These are phyloP conservation scores for Nothopassalora personata DNA, from an alignment of 2,329 filamentous ascomycete species.

Conservation along the genomic window DNA sequence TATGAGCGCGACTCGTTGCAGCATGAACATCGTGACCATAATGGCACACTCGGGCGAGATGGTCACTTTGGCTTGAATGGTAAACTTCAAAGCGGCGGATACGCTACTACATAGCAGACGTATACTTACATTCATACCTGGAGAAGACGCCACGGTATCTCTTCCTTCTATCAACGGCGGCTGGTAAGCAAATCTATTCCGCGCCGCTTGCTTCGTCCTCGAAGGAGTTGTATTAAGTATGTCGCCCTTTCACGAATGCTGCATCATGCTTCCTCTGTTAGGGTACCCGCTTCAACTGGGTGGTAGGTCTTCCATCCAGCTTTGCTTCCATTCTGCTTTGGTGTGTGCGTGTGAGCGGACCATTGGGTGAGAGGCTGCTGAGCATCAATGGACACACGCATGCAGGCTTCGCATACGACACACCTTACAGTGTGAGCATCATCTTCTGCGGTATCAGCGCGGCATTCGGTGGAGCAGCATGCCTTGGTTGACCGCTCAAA, in stretches of 20 bases:
- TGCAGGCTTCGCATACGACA: constrained; percentile 39
- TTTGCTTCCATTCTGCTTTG: not conserved
- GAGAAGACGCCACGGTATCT: not conserved
- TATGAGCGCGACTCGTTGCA: too few relatives aligned
- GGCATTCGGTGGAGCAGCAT: constrained; percentile 26
- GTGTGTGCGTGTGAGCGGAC: constrained; percentile 38
- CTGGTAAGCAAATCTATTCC: constrained; percentile 42
- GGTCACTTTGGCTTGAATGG: too few relatives aligned
- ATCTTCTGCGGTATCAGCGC: constrained; percentile 41
- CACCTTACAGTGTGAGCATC: constrained; percentile 39
- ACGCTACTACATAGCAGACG: too few relatives aligned
- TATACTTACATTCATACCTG: not conserved
- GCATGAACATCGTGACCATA: too few relatives aligned
- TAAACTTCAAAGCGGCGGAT: too few relatives aligned
- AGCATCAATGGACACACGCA: constrained; percentile 35
- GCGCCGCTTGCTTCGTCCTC: constrained; percentile 40
- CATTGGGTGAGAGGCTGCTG: constrained; percentile 46
- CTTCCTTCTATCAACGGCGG: too few relatives aligned
- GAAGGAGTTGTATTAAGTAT: constrained; percentile 26
- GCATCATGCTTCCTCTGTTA: not conserved
- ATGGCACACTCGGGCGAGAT: too few relatives aligned
- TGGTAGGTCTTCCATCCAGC: not conserved
- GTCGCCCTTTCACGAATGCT: not conserved
- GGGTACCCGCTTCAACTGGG: not conserved
- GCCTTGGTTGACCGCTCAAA: constrained; percentile 19